These are phyloP conservation scores for Endoconidiophora laricicola DNA, from an alignment of 2,329 filamentous ascomycete species.

Conservation along the genomic window DNA sequence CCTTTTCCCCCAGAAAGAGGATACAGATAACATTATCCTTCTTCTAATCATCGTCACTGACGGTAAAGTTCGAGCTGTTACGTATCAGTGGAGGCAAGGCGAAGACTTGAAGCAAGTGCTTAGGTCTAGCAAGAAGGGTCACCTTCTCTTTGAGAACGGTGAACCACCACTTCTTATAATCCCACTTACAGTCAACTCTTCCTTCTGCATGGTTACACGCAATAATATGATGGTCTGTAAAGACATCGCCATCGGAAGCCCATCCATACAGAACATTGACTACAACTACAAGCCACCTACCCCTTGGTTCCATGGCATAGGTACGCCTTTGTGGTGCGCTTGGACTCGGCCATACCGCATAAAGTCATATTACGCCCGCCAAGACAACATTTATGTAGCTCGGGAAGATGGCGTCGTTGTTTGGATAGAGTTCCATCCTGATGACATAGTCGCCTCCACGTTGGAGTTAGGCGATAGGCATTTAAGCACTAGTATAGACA, in stretches of 20 bases:
- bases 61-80: constrained; percentile 33
- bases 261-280: constrained; percentile 29
- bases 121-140: constrained; percentile 27
- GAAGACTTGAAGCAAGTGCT: constrained; percentile 31
- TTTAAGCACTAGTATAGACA: constrained; percentile 50
- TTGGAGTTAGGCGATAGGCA: constrained; percentile 17
- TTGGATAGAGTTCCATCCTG: constrained; percentile 50
- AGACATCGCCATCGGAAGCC: constrained; percentile 34
- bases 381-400: constrained; percentile 71
- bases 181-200: constrained; percentile 51
- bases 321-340: constrained; percentile 54
- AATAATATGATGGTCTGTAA: constrained; percentile 39
- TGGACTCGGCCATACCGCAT: constrained; percentile 68
- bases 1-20: constrained; percentile 54
- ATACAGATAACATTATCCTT: constrained; percentile 58
- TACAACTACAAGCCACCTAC: constrained; percentile 26
- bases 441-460: constrained; percentile 23
- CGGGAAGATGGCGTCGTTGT: constrained; percentile 74
- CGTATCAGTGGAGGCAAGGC: constrained; percentile 44
- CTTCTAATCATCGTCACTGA: constrained; percentile 42
- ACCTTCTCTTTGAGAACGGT: constrained; percentile 32
- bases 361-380: constrained; percentile 40
- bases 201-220: constrained; percentile 53
- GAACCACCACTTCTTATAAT: constrained; percentile 53
- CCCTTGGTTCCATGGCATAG: constrained; percentile 29